Evolutionary conservation across 2,329 filamentous ascomycete species (phyloP), one percentile per base, ranked within the genome.

Genomic region (Shiraia sp.): DNA sequence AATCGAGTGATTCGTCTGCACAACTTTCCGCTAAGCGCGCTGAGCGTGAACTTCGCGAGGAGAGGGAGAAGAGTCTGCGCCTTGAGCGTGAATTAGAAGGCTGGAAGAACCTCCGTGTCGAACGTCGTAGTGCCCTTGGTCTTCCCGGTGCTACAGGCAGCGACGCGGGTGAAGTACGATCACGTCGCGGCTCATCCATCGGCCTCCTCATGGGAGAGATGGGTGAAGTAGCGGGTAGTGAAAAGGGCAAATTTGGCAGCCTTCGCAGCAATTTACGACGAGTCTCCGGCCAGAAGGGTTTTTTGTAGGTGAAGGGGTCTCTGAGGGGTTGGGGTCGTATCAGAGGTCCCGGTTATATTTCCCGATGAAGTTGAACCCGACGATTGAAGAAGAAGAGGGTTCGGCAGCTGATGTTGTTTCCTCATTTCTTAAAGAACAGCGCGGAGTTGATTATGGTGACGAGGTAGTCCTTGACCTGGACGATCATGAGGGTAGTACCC

Each of bases 11-110:
- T 70, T 90, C 88, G 15, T 78, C 83, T 9, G 86, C 85, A 32
- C 90, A 96, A 68, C 79, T 97, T 29, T 79, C 85, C 17, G 86
- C 88, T 17, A 87, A 92, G 42, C 85, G 92, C 30, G 90, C 90
- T 12, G 92, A 99, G 69, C 83, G 92, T 30, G 92, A 97, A 61
- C 79, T 96, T 12, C 81, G 90, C 6, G 90, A 96, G 68, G 92
- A 96, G 71, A 83, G 81, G 49, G 93, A 97, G 71, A 92, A 87
- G 71, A 79, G 77, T 1, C 73, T 91, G 19, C 79, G 86, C 23
- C 75, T 97, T n/a, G 91, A 96, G 72, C 82, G 90, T 33, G 92
- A 97, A 70, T 71, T 96, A 7, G 90, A 95, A 55, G 84, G 83
- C 2, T 88, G 86, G 81, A 95, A 92, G 66, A 76, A 75, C 12